These are phyloP conservation scores for Pyrenophora graminea DNA, from an alignment of 2,329 filamentous ascomycete species.

Conservation along the genomic window DNA sequence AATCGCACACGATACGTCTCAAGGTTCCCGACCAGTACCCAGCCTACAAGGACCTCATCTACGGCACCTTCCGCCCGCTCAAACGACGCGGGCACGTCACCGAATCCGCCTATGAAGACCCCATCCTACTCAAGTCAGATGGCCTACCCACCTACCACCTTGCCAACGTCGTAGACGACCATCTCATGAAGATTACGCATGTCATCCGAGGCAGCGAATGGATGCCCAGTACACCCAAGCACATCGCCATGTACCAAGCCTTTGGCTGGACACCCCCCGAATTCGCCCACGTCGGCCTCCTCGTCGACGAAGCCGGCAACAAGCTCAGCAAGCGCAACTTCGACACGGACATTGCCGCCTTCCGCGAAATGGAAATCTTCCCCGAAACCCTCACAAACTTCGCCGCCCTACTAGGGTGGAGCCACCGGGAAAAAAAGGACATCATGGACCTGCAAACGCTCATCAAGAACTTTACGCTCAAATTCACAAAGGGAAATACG, in stretches of 20 bases:
- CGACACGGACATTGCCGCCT: conserved; percentile 63
- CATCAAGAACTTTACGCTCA: conserved; percentile 75
- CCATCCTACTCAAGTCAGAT: conserved; percentile 88
- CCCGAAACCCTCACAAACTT: conserved; percentile 76
- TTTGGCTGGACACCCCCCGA: conserved; percentile 55
- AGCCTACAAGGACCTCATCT: conserved; percentile 76
- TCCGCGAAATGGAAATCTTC: conserved; percentile 63
- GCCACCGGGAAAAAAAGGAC: conserved; percentile 68
- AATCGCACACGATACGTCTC: conserved; percentile 78
- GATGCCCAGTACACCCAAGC: conserved; percentile 89
- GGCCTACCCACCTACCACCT: conserved; percentile 95
- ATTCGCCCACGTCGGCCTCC: conserved; percentile 56
- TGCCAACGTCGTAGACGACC: conserved; percentile 95
- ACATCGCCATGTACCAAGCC: conserved; percentile 60
- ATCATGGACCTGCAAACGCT: conserved; percentile 73
- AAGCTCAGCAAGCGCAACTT: conserved; percentile 79
- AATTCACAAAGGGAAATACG: conserved; percentile 89
- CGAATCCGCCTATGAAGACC: conserved; percentile 70
- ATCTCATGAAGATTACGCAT: conserved; percentile 93
- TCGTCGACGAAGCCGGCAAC: conserved; percentile 53
- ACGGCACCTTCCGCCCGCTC: conserved; percentile 58
- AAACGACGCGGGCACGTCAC: conserved; percentile 46
- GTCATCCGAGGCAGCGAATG: conserved; percentile 95
- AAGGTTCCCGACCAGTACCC: conserved; percentile 65
- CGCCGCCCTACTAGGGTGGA: conserved; percentile 84